phyloP scores from a whole-genome alignment of 1,284 basidiomycete genomes.

The Microbotryum scabiosae region DNA sequence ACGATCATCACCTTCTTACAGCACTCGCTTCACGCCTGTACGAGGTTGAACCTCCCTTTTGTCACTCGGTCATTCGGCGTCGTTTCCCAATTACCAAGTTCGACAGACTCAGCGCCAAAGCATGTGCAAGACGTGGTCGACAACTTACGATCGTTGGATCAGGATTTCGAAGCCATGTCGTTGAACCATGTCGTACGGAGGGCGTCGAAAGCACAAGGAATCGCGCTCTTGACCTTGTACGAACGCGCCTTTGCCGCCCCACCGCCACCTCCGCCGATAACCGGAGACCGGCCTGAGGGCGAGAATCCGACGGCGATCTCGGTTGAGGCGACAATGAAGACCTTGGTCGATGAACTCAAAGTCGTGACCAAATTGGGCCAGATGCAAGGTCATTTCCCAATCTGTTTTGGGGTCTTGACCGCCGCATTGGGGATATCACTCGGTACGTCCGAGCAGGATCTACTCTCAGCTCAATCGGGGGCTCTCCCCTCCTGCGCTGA shows the following conservation, averaged over 20 bases:
- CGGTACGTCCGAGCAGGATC: constrained; percentile 46
- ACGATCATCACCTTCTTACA: constrained; percentile 55
- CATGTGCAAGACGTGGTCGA: constrained; percentile 7
- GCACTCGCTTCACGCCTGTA: constrained; percentile 64
- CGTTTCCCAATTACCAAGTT: not conserved
- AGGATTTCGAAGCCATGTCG: constrained; percentile 71
- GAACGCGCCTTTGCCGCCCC: constrained; percentile 60
- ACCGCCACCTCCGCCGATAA: not conserved
- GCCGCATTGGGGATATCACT: constrained; percentile 64
- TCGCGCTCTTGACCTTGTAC: constrained; percentile 83
- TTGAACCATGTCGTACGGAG: constrained; percentile 81
- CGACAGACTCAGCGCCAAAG: no score
- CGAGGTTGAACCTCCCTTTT: constrained; percentile 64
- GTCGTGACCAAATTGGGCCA: constrained; percentile 54
- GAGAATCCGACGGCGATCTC: no score
- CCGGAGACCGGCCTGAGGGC: no score
- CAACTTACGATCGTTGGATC: constrained; percentile 55
- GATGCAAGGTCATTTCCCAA: constrained; percentile 70
- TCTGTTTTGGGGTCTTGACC: constrained; percentile 82
- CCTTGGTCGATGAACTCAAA: constrained; percentile 62
- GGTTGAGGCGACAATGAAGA: constrained; percentile 30
- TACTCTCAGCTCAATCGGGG: not conserved
- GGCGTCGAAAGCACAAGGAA: constrained; percentile 83
- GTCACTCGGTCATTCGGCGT: constrained; percentile 56
- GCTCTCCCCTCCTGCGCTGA: not conserved